Base-by-base conservation (phyloP, 768 basidiomycete genomes). In the Pleurotus citrinopileatus region DNA sequence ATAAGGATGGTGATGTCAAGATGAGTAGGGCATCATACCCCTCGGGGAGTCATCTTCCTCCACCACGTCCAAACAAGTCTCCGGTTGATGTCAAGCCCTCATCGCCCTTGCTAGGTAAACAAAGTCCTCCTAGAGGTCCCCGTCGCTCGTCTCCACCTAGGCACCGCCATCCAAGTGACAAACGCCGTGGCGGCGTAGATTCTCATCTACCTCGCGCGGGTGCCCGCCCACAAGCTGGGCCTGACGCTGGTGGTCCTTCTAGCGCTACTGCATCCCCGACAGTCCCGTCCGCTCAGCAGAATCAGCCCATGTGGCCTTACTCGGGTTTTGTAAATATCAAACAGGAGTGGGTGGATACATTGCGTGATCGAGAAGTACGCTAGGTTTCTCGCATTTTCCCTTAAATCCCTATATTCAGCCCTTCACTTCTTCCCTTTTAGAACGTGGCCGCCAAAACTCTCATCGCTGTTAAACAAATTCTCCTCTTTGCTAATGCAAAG, bases 61-160 rank as follows among this genome's bases (percentile, higher is more conserved):
- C 29, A 6, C 29, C 6, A 13, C 13, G 6, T 6, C 29, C n/a
- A n/a, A n/a, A n/a, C n/a, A n/a, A 13, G 29, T 40, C 38, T 15
- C 38, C 38, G 38, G 38, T 5, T 6, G 8, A 6, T 20, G n/a
- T 6, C 19, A 40, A 40, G 26, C 22, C 13, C 4, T 19, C 42
- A 3, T 36, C 52, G 12, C 25, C 28, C 7, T 37, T 15, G 13
- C 48, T 13, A n/a, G 10, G 45, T 34, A 60, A 65, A 29, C 71
- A 69, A 26, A 73, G 73, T 3, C 76, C 75, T 9, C 74, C 76
- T 17, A 67, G 72, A 53, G 75, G 71, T 1, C 76, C 75, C 38
- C 72, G 59, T 6, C 52, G 44, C 45, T 32, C 17, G 44, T 25
- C 54, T 34, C 17, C 54, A 34, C 44, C 45, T 23, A 34, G 47